Base-by-base conservation (phyloP, 345 rosid genomes). In the Heritiera fomes region DNA sequence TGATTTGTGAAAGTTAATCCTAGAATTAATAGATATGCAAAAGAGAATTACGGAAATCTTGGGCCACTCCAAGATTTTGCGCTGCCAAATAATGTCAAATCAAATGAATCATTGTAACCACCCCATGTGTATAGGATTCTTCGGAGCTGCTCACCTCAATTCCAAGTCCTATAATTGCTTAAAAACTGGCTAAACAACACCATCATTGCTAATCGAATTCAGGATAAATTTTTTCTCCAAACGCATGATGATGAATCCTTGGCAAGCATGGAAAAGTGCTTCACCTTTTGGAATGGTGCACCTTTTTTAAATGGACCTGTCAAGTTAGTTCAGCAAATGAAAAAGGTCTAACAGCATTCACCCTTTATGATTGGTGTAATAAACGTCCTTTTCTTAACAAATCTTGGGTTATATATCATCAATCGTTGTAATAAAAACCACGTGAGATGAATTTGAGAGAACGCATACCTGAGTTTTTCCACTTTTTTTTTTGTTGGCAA, bases 61-160 rank as follows among this genome's bases (percentile, higher is more conserved):
- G 80, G 76, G 58, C 63, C 73, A 30, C 40, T 10, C 7, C 6
- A 30, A 59, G 38, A 77, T 77, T 17, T 68, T 43, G 59, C 45
- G 32, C 68, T 77, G 49, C 63, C 46, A 49, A 53, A 49, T n/a
- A 63, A 63, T 56, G 53, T 67, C 74, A 32, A 66, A 18, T 75
- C 40, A 52, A 68, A 73, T 65, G 58, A 40, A 74, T 65, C 52
- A 73, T 74, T 73, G 49, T 61, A 32, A 49, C 55, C 75, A 50
- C 41, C 12, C 59, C 40, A 56, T 43, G 50, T 45, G 45, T 56
- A 52, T 52, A 68, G 62, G 43, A 67, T 47, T 45, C 20, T 28
- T 49, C 15, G 11, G 61, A 7, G 17, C 49, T 65, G 38, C 38
- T 45, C 17, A 17, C n/a, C 40, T 71, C 47, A 28, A 75, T 55